Conservation (phyloP, 345 rosid species). For the Eucalyptus sp. region DNA sequence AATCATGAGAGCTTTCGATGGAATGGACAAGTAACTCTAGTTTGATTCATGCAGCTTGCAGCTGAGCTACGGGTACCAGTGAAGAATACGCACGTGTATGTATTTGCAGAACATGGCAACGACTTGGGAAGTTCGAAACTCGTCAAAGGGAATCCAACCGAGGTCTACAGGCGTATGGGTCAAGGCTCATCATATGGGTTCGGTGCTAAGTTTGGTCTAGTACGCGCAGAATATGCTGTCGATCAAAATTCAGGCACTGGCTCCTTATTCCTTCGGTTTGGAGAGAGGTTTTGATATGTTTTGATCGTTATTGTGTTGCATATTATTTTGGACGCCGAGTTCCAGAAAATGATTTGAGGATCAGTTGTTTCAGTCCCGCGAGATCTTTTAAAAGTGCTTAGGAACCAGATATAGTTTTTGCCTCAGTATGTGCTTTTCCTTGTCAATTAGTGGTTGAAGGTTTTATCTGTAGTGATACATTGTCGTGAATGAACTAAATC, state of each 20-base stretch:
- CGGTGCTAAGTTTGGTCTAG: conserved; percentile 82
- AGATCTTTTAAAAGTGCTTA: not conserved
- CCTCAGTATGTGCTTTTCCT: not conserved
- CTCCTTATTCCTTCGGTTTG: conserved; percentile 86
- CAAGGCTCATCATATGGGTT: conserved; percentile 88
- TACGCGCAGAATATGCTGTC: conserved; percentile 90
- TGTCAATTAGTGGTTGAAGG: not conserved
- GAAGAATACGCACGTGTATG: conserved; percentile 69
- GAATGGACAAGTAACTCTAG: not conserved
- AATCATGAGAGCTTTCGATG: not conserved
- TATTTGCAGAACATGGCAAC: conserved; percentile 93
- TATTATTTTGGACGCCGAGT: not conserved
- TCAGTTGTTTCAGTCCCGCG: not conserved
- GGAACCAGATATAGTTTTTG: not conserved
- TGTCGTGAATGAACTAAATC: not conserved
- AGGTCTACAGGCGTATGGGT: conserved; percentile 84
- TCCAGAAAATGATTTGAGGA: not conserved
- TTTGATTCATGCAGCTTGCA: conserved; percentile 51
- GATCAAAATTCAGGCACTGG: conserved; percentile 91
- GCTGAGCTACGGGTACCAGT: conserved; percentile 91
- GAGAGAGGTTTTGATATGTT: conserved; percentile 63
- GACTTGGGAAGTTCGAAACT: conserved; percentile 94
- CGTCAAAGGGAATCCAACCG: conserved; percentile 97
- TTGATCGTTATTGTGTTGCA: not conserved
- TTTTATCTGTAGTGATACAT: not conserved